Evolutionary conservation across 768 basidiomycete species (phyloP).

Genomic region (Infundibulicybe gibba): DNA sequence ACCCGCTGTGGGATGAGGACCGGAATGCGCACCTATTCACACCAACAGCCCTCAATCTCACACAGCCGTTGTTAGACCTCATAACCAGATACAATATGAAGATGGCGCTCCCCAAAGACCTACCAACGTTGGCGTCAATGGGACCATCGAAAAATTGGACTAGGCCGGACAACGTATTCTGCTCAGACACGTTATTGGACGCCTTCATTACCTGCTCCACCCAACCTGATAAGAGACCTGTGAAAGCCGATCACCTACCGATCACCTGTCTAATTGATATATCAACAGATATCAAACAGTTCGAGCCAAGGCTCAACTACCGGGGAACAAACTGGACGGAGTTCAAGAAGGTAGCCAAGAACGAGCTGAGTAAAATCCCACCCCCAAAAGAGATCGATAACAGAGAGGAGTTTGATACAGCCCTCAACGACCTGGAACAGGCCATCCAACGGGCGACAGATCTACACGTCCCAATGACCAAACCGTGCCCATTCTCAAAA

Average conservation of each 20-base stretch:
- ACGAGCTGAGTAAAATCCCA: no score
- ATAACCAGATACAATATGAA: conserved; percentile 15
- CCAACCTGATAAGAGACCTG: conserved; percentile 5
- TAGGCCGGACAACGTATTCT: conserved; percentile 31
- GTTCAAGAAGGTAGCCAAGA: no score
- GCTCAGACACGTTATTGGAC: conserved; percentile 6
- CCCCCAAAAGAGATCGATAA: no score
- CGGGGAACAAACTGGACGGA: conserved; percentile 16
- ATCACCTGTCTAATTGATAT: conserved; percentile 19
- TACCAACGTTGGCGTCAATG: conserved; percentile 17
- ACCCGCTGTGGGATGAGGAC: no score
- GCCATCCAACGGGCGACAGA: conserved; percentile 2
- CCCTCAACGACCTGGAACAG: not conserved
- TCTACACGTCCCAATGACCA: not conserved
- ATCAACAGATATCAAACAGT: not conserved
- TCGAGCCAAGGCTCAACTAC: conserved; percentile 12
- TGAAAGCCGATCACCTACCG: conserved; percentile 28
- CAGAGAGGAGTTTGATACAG: no score
- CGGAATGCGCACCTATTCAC: no score
- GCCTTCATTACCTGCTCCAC: conserved; percentile 20
- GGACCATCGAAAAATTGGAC: conserved; percentile 22
- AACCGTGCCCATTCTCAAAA: not conserved
- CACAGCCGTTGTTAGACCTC: conserved; percentile 14
- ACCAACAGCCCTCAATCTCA: not conserved
- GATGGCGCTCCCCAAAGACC: conserved; percentile 21